Base-by-base conservation (phyloP, 2,329 filamentous ascomycete species). In the Aspergillus niger region DNA sequence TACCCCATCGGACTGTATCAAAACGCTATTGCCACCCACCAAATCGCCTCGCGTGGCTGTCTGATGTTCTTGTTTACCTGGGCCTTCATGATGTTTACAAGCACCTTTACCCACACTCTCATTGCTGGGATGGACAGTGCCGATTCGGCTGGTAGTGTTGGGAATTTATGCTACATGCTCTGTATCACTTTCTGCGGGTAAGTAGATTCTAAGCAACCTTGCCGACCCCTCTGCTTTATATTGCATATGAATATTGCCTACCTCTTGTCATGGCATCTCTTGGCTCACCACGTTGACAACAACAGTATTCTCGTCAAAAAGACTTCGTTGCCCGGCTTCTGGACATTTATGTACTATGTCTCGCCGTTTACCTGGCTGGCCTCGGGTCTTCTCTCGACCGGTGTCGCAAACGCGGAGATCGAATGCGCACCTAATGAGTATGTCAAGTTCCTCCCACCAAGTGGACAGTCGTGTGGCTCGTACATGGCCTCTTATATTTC, bases 31-130 rank as follows among this genome's bases (percentile, higher is more conserved):
- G 10, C 30, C 30, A 32, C 30, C 30, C 30, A 32, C 30, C 8
- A 32, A 32, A 8, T 32, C 30, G 30, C 30, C 10, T 10, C 10
- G 30, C 30, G 30, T 8, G 30, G 30, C 30, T 32, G 30, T 10
- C 30, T 32, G 10, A 84, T 89, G 55, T 80, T 90, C 13, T 75
- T 91, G 3, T 84, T 87, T 68, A 80, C 82, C 65, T 80, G 88
- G 59, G 81, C 86, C 60, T 86, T 91, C 64, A 81, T 91, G 70
- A 77, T 91, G 64, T 91, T 88, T 73, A 84, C 87, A 26, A 85
- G 82, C 26, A 86, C 89, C 0, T 91, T 91, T 65, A 85, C 88
- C 0, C 85, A 90, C 64, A 86, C 91, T 82, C 82, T 85, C 26
- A 89, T 91, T 59, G 85, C 86, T 11, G 61, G 61, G 3, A 28